Base-by-base conservation (phyloP, 345 rosid species). In the Anastatica hierochuntica region DNA sequence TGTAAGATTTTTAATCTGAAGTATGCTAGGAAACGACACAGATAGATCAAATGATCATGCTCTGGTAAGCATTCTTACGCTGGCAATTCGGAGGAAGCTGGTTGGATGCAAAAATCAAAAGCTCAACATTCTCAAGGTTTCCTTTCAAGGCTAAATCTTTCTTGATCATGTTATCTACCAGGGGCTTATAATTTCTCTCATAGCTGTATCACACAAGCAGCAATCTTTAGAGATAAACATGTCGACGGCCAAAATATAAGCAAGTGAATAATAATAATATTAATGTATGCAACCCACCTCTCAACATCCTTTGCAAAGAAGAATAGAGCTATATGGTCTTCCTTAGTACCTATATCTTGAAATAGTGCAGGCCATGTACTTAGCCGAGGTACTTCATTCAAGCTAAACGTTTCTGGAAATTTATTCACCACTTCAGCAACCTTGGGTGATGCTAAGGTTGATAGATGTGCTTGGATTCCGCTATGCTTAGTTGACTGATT, bases 251-350 rank as follows among this genome's bases (percentile, higher is more conserved):
- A 19, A 29, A 35, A 21, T 6, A 64, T 7, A 47, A 17, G 39
- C 34, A 16, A 35, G 43, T 29, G 53, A 37, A 26, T 33, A 43
- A 18, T 56, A 38, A 26, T 42, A 58, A 19, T 4, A 4, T 3
- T 23, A 26, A 49, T 42, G 19, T 20, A 38, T 10, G 49, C 26
- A 38, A 49, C 29, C 57, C 60, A 88, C 99, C 97, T 83, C 60
- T 82, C 92, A 39, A 66, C 53, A 72, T 88, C 89, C 77, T 81
- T 79, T 18, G 99, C 99, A 75, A 94, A 94, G 64, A 94, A 83
- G 83, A 81, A 94, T 14, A 94, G 77, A 64, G 99, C 99, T 68
- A 94, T 79, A 63, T 94, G 86, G 60, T 80, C 81, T 65, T 88
- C 99, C 60, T 73, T 77, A 20, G 81, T 77, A 66, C 95, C 87